Evolutionary conservation across 2,329 filamentous ascomycete genomes (phyloP).

Genomic region (Arthroderma sp.): DNA sequence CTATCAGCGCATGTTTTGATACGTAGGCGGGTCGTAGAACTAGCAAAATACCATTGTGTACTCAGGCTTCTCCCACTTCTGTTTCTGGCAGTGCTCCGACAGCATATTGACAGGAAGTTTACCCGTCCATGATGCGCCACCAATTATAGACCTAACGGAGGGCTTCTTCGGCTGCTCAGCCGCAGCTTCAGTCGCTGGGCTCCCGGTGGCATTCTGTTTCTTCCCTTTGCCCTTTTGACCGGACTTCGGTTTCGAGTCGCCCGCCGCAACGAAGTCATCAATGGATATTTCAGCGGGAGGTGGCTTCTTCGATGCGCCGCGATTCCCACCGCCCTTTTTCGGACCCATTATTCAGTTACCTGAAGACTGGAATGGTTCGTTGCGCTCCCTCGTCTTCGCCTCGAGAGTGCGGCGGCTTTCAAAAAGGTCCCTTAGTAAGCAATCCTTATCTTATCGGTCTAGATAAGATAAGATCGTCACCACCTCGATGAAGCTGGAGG

Average conservation of each 20-base stretch:
- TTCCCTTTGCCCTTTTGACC: constrained; percentile 18
- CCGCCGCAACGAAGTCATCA: constrained; percentile 10
- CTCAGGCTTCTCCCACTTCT: constrained; percentile 88
- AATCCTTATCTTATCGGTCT: no score
- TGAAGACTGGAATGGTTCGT: not conserved
- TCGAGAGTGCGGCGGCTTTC: no score
- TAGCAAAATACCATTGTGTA: constrained; percentile 58
- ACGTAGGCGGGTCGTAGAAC: not conserved
- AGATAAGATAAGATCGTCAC: no score
- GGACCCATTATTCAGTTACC: constrained; percentile 22
- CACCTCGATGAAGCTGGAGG: no score
- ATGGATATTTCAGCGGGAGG: constrained; percentile 15
- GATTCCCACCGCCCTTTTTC: constrained; percentile 28
- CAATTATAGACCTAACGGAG: constrained; percentile 64
- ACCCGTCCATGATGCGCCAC: constrained; percentile 90
- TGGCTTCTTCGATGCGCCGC: constrained; percentile 27
- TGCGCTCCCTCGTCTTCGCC: not conserved
- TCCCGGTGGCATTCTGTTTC: constrained; percentile 8
- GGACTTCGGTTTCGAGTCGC: constrained; percentile 18
- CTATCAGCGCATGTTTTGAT: constrained; percentile 9
- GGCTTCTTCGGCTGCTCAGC: constrained; percentile 43
- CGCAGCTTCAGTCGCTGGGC: constrained; percentile 22
- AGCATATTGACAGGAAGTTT: constrained; percentile 90
- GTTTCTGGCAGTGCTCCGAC: constrained; percentile 87
- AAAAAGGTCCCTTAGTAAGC: no score